Conservation (phyloP, 106 monocot species). For the Chionographis japonica region DNA sequence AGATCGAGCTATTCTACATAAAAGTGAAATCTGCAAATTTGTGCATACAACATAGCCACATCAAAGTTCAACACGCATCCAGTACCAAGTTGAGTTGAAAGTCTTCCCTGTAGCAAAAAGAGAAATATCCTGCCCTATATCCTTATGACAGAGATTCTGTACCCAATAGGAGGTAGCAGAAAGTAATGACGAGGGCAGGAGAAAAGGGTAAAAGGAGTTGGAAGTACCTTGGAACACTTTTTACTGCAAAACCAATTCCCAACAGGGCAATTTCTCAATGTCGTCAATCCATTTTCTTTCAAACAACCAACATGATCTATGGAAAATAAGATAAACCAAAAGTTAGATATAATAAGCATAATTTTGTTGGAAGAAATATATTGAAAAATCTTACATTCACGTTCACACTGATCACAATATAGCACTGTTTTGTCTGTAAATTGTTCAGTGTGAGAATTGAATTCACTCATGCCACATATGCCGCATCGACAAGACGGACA, state of each 20-base stretch:
- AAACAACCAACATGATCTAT: slow-evolving; percentile 73
- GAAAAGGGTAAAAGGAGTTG: neutral
- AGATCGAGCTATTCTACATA: no score
- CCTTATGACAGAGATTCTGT: no score
- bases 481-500: slow-evolving; percentile 68
- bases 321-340: slow-evolving; percentile 12
- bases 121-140: no score
- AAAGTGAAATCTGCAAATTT: no score
- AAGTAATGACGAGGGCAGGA: no score
- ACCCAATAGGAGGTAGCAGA: no score
- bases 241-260: slow-evolving; percentile 72
- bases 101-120: no score
- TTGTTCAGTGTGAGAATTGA: slow-evolving; percentile 28
- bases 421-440: slow-evolving; percentile 49
- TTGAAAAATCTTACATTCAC: slow-evolving; percentile 46
- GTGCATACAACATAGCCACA: no score
- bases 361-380: no score
- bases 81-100: no score
- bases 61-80: no score
- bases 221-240: slow-evolving; percentile 56
- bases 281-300: slow-evolving; percentile 12
- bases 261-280: slow-evolving; percentile 29
- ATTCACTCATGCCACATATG: slow-evolving; percentile 57
- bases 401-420: slow-evolving; percentile 72
- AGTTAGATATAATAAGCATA: neutral